Evolutionary conservation across 768 basidiomycete genomes (phyloP).

Genomic region (Russula olivacea): DNA sequence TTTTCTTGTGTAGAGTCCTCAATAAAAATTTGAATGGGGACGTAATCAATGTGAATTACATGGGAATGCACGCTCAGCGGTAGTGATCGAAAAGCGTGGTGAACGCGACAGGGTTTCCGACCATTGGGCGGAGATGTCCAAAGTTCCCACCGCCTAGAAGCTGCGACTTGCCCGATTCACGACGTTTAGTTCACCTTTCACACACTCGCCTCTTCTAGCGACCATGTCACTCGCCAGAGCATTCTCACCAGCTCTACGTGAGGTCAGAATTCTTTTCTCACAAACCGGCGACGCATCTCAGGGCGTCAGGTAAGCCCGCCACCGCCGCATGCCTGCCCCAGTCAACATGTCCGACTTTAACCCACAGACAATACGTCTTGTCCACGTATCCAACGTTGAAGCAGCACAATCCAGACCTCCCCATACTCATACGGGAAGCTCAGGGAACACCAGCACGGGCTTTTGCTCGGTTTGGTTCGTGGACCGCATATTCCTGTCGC

Average conservation of each 20-base stretch:
- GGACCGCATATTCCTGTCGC: not conserved
- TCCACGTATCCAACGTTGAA: conserved; percentile 71
- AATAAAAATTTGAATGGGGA: not conserved
- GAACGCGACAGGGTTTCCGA: conserved; percentile 5
- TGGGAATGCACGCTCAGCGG: not conserved
- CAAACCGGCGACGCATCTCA: conserved; percentile 71
- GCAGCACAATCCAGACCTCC: conserved; percentile 81
- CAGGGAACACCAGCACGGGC: conserved; percentile 71
- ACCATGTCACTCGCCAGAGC: conserved; percentile 55
- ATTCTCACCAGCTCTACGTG: conserved; percentile 70
- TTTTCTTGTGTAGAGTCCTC: not conserved
- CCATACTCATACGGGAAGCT: conserved; percentile 76
- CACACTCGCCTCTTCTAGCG: not conserved
- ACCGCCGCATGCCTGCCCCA: not conserved
- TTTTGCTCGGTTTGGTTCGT: conserved; percentile 82
- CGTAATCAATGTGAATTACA: not conserved
- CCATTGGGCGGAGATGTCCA: not conserved
- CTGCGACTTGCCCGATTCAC: not conserved
- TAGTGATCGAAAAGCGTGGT: conserved; percentile 11
- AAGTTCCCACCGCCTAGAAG: not conserved
- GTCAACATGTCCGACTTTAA: conserved; percentile 1
- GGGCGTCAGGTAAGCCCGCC: conserved; percentile 59
- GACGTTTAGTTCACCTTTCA: not conserved
- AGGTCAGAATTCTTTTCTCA: conserved; percentile 75
- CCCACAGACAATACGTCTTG: conserved; percentile 65